A percentile compares a stretch with the other conserved stretches of the same genome.
Conservation (phyloP, 1,139 yeast species). For the Meyerozyma guilliermondii region DNA sequence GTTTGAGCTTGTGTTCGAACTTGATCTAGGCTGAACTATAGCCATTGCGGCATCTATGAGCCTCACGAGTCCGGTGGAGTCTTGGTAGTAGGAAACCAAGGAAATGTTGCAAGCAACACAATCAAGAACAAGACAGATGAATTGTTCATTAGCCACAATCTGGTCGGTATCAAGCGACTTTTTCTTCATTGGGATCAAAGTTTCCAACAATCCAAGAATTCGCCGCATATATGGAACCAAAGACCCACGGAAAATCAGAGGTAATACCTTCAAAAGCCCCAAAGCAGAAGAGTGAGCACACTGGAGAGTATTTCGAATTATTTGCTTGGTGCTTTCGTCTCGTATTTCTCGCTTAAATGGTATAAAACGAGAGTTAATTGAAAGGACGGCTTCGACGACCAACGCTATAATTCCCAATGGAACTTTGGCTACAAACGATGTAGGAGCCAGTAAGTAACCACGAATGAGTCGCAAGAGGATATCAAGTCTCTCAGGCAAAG, state of each 20-base stretch:
- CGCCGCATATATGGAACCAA: constrained; percentile 45
- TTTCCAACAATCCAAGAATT: constrained; percentile 49
- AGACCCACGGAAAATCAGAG: constrained; percentile 38
- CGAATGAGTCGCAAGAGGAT: constrained; percentile 40
- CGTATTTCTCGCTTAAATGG: constrained; percentile 56
- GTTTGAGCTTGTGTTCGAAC: too few relatives aligned
- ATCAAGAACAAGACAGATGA: constrained; percentile 24
- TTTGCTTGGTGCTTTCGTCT: constrained; percentile 39
- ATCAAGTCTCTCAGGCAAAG: constrained; percentile 46
- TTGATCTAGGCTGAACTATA: constrained; percentile 15
- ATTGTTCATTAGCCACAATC: constrained; percentile 27
- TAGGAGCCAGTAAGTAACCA: constrained; percentile 41
- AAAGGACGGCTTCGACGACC: constrained; percentile 45
- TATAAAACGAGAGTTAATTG: constrained; percentile 50
- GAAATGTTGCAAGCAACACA: constrained; percentile 25
- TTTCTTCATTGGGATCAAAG: constrained; percentile 45
- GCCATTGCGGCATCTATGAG: constrained; percentile 43
- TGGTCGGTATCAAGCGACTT: constrained; percentile 28
- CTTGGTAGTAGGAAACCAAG: constrained; percentile 29
- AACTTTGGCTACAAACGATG: constrained; percentile 42
- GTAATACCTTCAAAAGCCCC: constrained; percentile 32
- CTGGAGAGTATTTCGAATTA: constrained; percentile 37
- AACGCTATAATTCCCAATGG: constrained; percentile 54
- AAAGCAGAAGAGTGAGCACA: constrained; percentile 43
- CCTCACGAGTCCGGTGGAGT: constrained; percentile 35